phyloP scores from a whole-genome alignment of 2,329 filamentous ascomycete species.

The Sporothrix variecibatus region DNA sequence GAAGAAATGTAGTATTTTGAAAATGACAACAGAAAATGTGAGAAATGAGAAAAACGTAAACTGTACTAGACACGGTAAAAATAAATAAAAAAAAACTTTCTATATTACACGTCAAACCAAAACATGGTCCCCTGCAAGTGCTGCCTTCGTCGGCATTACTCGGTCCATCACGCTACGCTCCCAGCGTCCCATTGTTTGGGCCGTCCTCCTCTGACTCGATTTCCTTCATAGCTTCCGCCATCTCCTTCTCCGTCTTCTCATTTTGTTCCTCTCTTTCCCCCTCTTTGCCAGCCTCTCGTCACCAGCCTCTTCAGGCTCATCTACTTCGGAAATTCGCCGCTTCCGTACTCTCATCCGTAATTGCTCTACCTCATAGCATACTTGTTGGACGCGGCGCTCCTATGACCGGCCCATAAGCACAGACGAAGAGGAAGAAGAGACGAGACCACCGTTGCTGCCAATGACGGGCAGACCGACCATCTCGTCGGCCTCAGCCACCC shows the following conservation, averaged over 20 bases:
- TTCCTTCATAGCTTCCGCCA: background rate
- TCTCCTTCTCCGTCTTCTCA: background rate
- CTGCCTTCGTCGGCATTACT: background rate
- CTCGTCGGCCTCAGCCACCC: conserved; percentile 65
- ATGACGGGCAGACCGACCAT: conserved; percentile 19
- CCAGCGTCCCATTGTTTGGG: background rate
- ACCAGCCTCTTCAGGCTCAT: background rate
- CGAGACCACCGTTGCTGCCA: background rate
- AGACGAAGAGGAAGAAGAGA: background rate
- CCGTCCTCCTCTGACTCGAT: background rate
- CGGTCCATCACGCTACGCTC: too few relatives aligned
- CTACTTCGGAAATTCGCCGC: background rate
- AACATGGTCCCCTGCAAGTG: background rate
- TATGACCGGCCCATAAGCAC: conserved; percentile 23
- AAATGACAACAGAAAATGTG: background rate
- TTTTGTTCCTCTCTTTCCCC: background rate
- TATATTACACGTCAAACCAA: conserved; percentile 4
- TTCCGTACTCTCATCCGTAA: background rate
- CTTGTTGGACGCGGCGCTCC: background rate
- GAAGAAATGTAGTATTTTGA: background rate
- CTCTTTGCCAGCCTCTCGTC: background rate
- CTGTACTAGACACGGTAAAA: background rate
- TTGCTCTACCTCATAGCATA: background rate
- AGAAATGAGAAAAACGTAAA: background rate
- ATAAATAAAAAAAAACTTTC: background rate